Conservation (phyloP, 192 early-diverging fungal species). For the Coemansia sp. region DNA sequence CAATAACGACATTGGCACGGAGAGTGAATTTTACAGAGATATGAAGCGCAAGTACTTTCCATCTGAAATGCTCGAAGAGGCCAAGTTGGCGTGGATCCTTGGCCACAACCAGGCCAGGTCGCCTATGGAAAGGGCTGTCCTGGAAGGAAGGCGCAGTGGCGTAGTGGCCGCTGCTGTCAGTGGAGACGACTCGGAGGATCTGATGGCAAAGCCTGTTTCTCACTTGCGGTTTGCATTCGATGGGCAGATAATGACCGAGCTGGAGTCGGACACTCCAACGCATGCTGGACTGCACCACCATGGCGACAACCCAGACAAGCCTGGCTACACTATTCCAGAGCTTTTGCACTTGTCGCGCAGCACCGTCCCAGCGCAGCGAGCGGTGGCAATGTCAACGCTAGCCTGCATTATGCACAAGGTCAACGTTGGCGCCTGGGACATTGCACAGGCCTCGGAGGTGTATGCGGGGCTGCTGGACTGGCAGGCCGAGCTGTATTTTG, state of each 20-base stretch:
- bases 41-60: conserved; percentile 43
- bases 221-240: conserved; percentile 77
- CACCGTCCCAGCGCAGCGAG: conserved; percentile 74
- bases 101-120: conserved; percentile 50
- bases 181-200: conserved; percentile 1
- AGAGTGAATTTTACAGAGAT: conserved; percentile 34
- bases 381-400: conserved; percentile 63
- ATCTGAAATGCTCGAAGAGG: conserved; percentile 44
- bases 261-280: conserved; percentile 53
- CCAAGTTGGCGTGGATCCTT: conserved; percentile 51
- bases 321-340: conserved; percentile 86
- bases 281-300: conserved; percentile 86
- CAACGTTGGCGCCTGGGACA: conserved; percentile 39
- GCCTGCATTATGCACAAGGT: conserved; percentile 56
- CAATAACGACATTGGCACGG: conserved; percentile 26
- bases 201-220: conserved; percentile 33
- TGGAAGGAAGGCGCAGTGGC: conserved; percentile 4
- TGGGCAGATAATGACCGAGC: conserved; percentile 64
- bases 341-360: conserved; percentile 78
- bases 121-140: conserved; percentile 32
- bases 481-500: conserved; percentile 46
- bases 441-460: conserved; percentile 22
- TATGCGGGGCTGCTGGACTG: conserved; percentile 41
- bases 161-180: background rate
- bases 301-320: conserved; percentile 73